Evolutionary conservation across 257 asterid species (phyloP).

Genomic region (Nemophila menziesii): DNA sequence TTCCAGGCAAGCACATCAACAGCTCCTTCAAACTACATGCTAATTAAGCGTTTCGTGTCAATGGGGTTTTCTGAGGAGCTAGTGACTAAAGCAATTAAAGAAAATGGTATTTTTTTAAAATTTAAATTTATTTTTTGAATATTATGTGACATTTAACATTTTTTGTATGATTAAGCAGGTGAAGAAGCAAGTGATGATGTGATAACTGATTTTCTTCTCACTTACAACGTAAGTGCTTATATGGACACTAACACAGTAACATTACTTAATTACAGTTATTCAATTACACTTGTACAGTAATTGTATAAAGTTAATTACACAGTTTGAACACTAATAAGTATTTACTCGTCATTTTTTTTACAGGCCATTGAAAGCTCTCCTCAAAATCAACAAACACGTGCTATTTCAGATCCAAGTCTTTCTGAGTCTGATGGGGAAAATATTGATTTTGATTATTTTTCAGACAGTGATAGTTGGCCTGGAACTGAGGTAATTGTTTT

Average conservation of each 20-base stretch:
- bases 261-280: not conserved
- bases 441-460: slow-evolving; percentile 26
- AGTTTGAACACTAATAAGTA: not conserved
- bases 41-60: slow-evolving; percentile 12
- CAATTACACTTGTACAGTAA: not conserved
- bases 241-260: not conserved
- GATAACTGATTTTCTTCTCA: slow-evolving; percentile 47
- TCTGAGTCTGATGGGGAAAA: slow-evolving; percentile 43
- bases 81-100: slow-evolving; percentile 24
- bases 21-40: slow-evolving; percentile 10
- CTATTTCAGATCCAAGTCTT: slow-evolving; percentile 39
- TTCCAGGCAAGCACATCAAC: slow-evolving; percentile 21
- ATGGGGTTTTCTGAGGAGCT: slow-evolving; percentile 32
- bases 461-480: slow-evolving; percentile 57
- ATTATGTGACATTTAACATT: slow-evolving; percentile 4
- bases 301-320: not conserved
- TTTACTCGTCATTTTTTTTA: slow-evolving; percentile 11
- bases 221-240: slow-evolving; percentile 41
- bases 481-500: slow-evolving; percentile 42
- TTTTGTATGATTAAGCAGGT: slow-evolving; percentile 28
- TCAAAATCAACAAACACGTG: slow-evolving; percentile 24
- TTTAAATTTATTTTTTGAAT: not conserved
- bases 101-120: slow-evolving; percentile 19
- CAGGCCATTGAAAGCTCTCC: slow-evolving; percentile 64
- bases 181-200: slow-evolving; percentile 34